These are phyloP conservation scores for Fragaria vesca DNA, from an alignment of 306 rosid genomes.

Conservation along the genomic window DNA sequence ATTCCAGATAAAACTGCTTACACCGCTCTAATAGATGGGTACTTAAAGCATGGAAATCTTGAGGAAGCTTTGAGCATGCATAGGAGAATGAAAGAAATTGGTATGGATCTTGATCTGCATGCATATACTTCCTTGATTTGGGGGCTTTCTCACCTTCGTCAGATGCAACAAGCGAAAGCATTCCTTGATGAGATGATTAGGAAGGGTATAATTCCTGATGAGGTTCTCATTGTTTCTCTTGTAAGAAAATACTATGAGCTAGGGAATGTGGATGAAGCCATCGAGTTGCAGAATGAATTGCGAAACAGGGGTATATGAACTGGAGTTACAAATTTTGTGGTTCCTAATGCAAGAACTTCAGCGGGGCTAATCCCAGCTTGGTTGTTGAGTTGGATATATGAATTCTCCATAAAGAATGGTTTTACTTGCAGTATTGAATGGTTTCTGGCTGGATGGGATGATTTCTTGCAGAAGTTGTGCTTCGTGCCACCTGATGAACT, in stretches of 20 bases:
- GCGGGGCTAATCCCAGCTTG: conserved; percentile 28
- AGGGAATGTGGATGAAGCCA: conserved; percentile 68
- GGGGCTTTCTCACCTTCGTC: conserved; percentile 67
- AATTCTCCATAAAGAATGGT: not conserved
- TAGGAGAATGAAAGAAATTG: conserved; percentile 67
- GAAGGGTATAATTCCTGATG: conserved; percentile 73
- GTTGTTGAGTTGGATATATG: not conserved
- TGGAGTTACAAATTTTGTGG: conserved; percentile 21
- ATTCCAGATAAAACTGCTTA: conserved; percentile 74
- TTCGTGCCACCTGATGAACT: not conserved
- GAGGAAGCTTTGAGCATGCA: conserved; percentile 65
- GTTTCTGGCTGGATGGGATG: conserved; percentile 4
- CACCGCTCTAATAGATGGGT: conserved; percentile 81
- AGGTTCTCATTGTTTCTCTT: conserved; percentile 61
- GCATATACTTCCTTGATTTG: conserved; percentile 82
- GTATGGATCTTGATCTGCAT: conserved; percentile 67
- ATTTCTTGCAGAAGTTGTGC: not conserved
- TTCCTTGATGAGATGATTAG: conserved; percentile 74
- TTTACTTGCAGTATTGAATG: not conserved
- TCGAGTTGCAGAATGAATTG: conserved; percentile 62
- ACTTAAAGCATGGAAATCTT: conserved; percentile 77
- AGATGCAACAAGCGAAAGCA: conserved; percentile 61
- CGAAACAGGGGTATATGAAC: conserved; percentile 53
- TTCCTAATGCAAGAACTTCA: conserved; percentile 47
- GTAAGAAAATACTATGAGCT: conserved; percentile 60